These are phyloP conservation scores for Tuber indicum DNA, from an alignment of 495 filamentous ascomycete genomes.

Conservation along the genomic window DNA sequence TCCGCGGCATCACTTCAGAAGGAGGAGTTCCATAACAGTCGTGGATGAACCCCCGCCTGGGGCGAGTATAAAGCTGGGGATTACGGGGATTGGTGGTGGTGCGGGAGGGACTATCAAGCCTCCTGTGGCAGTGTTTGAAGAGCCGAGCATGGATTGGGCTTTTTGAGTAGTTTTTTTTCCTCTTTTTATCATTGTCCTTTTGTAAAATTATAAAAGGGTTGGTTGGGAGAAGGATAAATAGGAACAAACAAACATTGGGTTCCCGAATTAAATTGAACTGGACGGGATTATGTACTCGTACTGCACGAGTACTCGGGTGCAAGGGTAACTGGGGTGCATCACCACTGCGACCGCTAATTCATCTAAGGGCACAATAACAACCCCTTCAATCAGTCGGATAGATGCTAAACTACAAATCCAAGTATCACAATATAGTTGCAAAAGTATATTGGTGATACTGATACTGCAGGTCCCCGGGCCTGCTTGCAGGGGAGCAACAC, in stretches of 20 bases:
- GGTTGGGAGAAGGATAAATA: background rate
- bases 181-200: background rate
- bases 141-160: conserved; percentile 71
- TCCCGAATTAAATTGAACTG: background rate
- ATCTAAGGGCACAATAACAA: no score
- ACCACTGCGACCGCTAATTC: no score
- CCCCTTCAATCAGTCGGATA: no score
- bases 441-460: no score
- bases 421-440: no score
- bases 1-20: conserved; percentile 52
- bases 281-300: background rate
- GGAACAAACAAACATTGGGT: background rate
- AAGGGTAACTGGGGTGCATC: no score
- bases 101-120: conserved; percentile 50
- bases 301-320: no score
- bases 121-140: conserved; percentile 75
- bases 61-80: conserved; percentile 2
- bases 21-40: conserved; percentile 71
- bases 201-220: conserved; percentile 2
- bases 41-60: conserved; percentile 60
- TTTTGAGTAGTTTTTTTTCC: conserved; percentile 19
- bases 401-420: no score
- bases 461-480: no score
- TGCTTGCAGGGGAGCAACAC: no score
- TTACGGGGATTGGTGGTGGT: conserved; percentile 21